These are phyloP conservation scores for Biscogniauxia mediterranea DNA, from an alignment of 2,329 filamentous ascomycete species.

Conservation along the genomic window DNA sequence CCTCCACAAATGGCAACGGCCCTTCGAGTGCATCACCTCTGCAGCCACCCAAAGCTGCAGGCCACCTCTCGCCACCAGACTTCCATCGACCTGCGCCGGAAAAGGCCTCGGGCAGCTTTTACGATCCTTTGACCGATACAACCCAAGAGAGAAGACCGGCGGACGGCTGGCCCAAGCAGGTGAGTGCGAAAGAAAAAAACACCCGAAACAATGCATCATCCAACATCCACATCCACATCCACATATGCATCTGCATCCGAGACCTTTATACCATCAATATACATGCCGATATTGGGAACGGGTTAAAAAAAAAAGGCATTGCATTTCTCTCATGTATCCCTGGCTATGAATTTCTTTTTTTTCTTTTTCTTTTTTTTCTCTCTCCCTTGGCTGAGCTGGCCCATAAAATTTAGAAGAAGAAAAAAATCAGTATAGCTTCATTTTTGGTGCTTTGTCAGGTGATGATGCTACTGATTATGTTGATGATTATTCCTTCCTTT, in stretches of 20 bases:
- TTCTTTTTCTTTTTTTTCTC: slow-evolving; percentile 7
- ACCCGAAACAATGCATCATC: background rate
- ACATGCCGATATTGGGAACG: no score
- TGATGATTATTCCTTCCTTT: no score
- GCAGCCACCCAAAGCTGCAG: slow-evolving; percentile 31
- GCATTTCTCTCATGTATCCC: background rate
- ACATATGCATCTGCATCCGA: background rate
- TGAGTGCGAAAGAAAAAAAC: slow-evolving; percentile 16
- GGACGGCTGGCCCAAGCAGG: slow-evolving; percentile 36
- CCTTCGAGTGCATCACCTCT: slow-evolving; percentile 34
- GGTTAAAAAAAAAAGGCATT: background rate
- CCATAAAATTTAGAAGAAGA: no score
- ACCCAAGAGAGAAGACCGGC: slow-evolving; percentile 39
- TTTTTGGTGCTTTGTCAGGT: no score
- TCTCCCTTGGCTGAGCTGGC: slow-evolving; percentile 1
- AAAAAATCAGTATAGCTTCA: background rate
- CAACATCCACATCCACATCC: background rate
- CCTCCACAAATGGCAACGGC: slow-evolving; percentile 30
- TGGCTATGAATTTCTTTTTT: background rate
- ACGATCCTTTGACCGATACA: slow-evolving; percentile 44
- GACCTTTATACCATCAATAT: no score
- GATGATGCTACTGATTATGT: no score
- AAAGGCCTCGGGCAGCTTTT: slow-evolving; percentile 42
- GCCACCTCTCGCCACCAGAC: slow-evolving; percentile 30
- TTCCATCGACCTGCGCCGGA: slow-evolving; percentile 36